Conservation (phyloP, 768 basidiomycete genomes). For the Termitomyces bulborhizus region DNA sequence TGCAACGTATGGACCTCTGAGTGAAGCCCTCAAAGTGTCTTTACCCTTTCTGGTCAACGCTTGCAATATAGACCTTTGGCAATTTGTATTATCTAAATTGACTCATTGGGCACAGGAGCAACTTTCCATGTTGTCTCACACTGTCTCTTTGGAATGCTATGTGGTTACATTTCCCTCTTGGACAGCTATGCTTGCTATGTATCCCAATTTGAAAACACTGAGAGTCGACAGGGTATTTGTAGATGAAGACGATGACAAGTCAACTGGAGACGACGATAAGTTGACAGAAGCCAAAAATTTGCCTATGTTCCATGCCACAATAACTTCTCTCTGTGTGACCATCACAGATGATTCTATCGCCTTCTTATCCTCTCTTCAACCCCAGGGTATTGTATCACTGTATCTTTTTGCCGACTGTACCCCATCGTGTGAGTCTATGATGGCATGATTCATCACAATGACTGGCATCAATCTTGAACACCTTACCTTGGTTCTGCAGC, state of each 20-base stretch:
- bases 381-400: neutral
- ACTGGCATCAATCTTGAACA: neutral
- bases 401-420: neutral
- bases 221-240: neutral
- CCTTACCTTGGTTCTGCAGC: neutral
- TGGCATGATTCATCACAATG: neutral
- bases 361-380: neutral
- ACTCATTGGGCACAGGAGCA: neutral
- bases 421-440: neutral
- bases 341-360: neutral
- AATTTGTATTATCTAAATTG: neutral
- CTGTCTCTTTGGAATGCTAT: neutral
- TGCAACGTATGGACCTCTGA: neutral
- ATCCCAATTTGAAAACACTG: neutral
- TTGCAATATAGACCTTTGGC: neutral
- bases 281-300: neutral
- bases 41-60: neutral
- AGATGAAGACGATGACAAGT: too few relatives aligned
- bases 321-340: too few relatives aligned
- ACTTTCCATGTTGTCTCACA: neutral
- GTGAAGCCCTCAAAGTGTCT: neutral
- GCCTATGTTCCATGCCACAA: neutral
- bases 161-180: neutral
- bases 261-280: neutral
- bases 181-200: neutral